Evolutionary conservation across 805 yeast species (phyloP).

Genomic region (Wickerhamiella azymoides): DNA sequence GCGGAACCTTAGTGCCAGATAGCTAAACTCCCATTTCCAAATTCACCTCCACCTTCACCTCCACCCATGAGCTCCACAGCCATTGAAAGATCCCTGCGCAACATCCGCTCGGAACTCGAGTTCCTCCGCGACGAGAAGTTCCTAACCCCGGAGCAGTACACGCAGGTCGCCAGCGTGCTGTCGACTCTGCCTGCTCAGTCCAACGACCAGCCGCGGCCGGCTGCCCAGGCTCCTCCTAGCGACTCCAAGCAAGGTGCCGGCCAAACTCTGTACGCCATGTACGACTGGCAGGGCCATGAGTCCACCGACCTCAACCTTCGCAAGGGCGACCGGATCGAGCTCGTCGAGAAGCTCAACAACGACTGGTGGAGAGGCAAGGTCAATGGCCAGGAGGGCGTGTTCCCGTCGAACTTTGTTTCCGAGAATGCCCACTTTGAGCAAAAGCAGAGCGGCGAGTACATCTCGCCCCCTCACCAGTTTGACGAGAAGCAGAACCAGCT

Average conservation of each 20-base stretch:
- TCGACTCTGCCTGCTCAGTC: slow-evolving; percentile 47
- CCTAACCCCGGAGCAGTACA: slow-evolving; percentile 41
- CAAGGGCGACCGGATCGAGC: slow-evolving; percentile 55
- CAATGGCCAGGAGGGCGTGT: slow-evolving; percentile 56
- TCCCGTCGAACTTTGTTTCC: slow-evolving; percentile 75
- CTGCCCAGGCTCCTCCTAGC: slow-evolving; percentile 10
- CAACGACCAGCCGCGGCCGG: slow-evolving; percentile 7
- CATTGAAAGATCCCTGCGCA: slow-evolving; percentile 1
- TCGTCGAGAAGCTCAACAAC: slow-evolving; percentile 57
- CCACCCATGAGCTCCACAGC: not conserved
- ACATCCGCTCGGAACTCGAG: slow-evolving; percentile 61
- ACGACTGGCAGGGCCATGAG: slow-evolving; percentile 62
- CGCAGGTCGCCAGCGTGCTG: slow-evolving; percentile 36
- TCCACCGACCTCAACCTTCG: slow-evolving; percentile 53
- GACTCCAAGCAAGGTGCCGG: slow-evolving; percentile 3
- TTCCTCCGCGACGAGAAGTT: slow-evolving; percentile 64
- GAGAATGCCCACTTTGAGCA: slow-evolving; percentile 9
- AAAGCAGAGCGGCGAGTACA: slow-evolving; percentile 10
- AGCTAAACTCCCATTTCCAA: too few relatives aligned
- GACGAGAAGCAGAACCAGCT: slow-evolving; percentile 19
- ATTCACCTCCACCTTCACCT: too few relatives aligned
- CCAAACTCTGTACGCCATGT: slow-evolving; percentile 48
- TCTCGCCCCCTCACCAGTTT: slow-evolving; percentile 16
- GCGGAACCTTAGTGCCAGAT: too few relatives aligned
- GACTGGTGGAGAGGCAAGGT: slow-evolving; percentile 85